Conservation (phyloP, 140 eudicot genomes). For the Senecio squalidus region DNA sequence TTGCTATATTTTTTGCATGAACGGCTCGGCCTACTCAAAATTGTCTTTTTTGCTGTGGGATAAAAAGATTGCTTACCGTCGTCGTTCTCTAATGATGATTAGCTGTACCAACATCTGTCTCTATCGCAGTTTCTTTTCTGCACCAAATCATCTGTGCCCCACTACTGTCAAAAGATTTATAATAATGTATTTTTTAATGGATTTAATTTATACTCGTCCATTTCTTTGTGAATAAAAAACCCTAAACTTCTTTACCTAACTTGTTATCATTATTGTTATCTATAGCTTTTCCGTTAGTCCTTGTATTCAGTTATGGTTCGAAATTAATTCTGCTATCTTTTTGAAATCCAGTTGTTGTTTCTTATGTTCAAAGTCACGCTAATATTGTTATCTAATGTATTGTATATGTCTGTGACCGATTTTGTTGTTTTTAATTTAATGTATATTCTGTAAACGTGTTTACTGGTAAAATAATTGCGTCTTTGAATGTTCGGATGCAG, state of each 20-base stretch:
- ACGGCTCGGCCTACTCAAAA: too few species aligned
- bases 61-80: conserved; percentile 14
- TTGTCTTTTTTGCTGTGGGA: too few species aligned
- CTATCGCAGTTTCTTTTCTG: conserved; percentile 24
- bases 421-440: too few species aligned
- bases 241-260: conserved; percentile 22
- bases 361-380: too few species aligned
- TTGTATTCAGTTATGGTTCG: conserved; percentile 2
- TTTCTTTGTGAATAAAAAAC: conserved; percentile 12
- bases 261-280: conserved; percentile 12
- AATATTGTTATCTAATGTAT: too few species aligned
- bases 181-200: not conserved
- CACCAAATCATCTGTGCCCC: conserved; percentile 11
- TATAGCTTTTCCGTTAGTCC: not conserved
- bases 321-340: too few species aligned
- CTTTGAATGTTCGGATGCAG: not conserved
- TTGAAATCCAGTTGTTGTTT: too few species aligned
- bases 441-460: too few species aligned
- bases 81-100: conserved; percentile 25
- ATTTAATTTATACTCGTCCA: not conserved
- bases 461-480: not conserved
- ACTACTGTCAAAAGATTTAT: conserved; percentile 15
- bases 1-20: too few species aligned
- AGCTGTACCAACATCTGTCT: conserved; percentile 25
- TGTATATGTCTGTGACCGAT: too few species aligned